phyloP scores from a whole-genome alignment of 352 stramenopile species.

The Elongisporangium anandrum region DNA sequence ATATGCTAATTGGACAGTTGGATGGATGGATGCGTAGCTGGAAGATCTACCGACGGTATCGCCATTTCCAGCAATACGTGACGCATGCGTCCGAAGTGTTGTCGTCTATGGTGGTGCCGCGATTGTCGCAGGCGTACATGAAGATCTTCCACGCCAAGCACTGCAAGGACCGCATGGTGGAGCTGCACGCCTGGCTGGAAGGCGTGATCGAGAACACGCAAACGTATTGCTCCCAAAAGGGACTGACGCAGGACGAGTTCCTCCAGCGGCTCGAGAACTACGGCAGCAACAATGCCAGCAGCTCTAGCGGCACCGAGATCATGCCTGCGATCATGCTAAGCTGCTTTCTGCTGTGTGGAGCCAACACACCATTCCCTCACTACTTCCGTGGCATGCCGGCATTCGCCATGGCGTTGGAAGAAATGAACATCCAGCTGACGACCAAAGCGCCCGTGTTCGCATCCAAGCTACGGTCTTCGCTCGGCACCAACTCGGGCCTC shows the following conservation, averaged over 20 bases:
- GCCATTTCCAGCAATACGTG: constrained; percentile 78
- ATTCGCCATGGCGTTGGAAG: constrained; percentile 69
- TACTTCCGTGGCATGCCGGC: constrained; percentile 58
- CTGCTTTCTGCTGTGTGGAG: constrained; percentile 68
- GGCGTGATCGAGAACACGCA: constrained; percentile 73
- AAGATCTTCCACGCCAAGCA: constrained; percentile 80
- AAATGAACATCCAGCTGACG: constrained; percentile 61
- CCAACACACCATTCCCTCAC: constrained; percentile 70
- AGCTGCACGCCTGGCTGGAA: constrained; percentile 64
- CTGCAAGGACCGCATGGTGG: constrained; percentile 70
- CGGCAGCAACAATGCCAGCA: constrained; percentile 4
- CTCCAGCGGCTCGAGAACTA: constrained; percentile 17
- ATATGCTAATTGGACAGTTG: background rate
- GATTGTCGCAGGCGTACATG: constrained; percentile 70
- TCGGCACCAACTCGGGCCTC: constrained; percentile 43
- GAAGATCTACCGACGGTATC: constrained; percentile 85
- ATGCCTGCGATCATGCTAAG: constrained; percentile 54
- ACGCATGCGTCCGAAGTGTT: constrained; percentile 54
- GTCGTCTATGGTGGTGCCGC: constrained; percentile 47
- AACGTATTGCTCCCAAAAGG: constrained; percentile 36
- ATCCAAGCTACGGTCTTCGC: constrained; percentile 64
- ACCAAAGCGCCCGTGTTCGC: constrained; percentile 44
- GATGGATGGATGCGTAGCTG: constrained; percentile 24
- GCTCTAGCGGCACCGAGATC: constrained; percentile 17
- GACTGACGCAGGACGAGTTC: constrained; percentile 17